Base-by-base conservation (phyloP, 352 stramenopile species). In the Pythium inflatum region DNA sequence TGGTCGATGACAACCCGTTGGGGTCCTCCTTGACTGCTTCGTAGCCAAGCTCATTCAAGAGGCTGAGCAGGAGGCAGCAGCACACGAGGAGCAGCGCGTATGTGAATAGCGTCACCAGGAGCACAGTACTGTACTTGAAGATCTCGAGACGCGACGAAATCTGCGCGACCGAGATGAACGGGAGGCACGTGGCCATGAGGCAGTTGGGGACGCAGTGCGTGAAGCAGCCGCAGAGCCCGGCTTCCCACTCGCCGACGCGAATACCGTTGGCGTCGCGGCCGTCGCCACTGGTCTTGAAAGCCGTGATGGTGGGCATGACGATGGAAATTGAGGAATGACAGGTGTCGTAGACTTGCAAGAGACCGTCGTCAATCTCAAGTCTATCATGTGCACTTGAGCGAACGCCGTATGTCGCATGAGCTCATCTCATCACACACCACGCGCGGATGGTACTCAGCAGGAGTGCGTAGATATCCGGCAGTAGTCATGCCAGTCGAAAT, bases 141-240 rank as follows among this genome's bases (percentile, higher is more conserved):
- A 59, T 51, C 5, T 34, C 50, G 18, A 74, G 59, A 25, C 60
- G 73, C 16, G 50, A 27, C 18, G 55, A 46, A 60, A 76, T 70
- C 43, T 80, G 71, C 13, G 71, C 64, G 28, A 83, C 38, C 27
- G 70, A 70, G 3, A 83, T 56, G 40, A 55, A 79, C 25, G 74
- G 74, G 18, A 64, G 60, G 24, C 55, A 77, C 56, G 25, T 65
- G 28, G 59, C 61, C 68, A 79, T 77, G 53, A 66, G 55, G 55
- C 70, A 77, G 64, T 82, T 85, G 31, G 78, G 78, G 24, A 79
- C 51, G 40, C 65, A 48, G 62, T 81, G 50, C 5, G 36, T 69
- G 40, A 66, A 80, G 65, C 78, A 85, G 43, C 38, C 50, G 51
- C 51, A 76, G 14, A 83, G 33, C 0, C 58, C 75, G 5, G 53